phyloP scores from a whole-genome alignment of 2,329 filamentous ascomycete genomes.

The Dothistroma pini region DNA sequence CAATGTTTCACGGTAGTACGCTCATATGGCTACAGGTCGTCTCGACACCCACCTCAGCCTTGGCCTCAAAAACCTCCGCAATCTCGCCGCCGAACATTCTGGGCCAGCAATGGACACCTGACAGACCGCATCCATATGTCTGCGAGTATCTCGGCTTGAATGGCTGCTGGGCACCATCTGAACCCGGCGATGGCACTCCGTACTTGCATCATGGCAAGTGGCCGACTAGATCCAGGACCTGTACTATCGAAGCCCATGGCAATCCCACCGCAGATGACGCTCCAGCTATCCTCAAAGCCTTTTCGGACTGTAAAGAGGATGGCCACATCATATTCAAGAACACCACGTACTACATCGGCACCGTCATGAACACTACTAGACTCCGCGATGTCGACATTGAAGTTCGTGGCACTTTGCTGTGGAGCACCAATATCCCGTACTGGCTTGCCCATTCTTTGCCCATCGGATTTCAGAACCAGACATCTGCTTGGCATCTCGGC shows the following conservation, averaged over 20 bases:
- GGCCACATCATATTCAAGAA: slow-evolving; percentile 52
- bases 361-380: slow-evolving; percentile 37
- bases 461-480: slow-evolving; percentile 55
- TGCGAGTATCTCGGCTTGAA: slow-evolving; percentile 28
- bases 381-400: slow-evolving; percentile 48
- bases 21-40: neutral
- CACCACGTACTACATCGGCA: slow-evolving; percentile 39
- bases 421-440: slow-evolving; percentile 45
- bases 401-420: slow-evolving; percentile 47
- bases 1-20: neutral
- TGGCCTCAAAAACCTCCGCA: neutral
- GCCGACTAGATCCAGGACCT: slow-evolving; percentile 25
- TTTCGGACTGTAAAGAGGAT: slow-evolving; percentile 49
- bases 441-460: slow-evolving; percentile 52
- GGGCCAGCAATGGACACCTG: slow-evolving; percentile 16
- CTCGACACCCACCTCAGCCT: neutral
- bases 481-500: slow-evolving; percentile 53
- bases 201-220: slow-evolving; percentile 24
- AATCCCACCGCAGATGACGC: slow-evolving; percentile 44
- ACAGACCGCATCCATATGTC: slow-evolving; percentile 26
- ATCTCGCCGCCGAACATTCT: neutral
- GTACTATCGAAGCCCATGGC: slow-evolving; percentile 18
- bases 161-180: slow-evolving; percentile 25
- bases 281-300: slow-evolving; percentile 51
- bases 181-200: slow-evolving; percentile 20